These are phyloP conservation scores for Cordyceps pruinosa DNA, from an alignment of 2,329 filamentous ascomycete genomes.

Conservation along the genomic window DNA sequence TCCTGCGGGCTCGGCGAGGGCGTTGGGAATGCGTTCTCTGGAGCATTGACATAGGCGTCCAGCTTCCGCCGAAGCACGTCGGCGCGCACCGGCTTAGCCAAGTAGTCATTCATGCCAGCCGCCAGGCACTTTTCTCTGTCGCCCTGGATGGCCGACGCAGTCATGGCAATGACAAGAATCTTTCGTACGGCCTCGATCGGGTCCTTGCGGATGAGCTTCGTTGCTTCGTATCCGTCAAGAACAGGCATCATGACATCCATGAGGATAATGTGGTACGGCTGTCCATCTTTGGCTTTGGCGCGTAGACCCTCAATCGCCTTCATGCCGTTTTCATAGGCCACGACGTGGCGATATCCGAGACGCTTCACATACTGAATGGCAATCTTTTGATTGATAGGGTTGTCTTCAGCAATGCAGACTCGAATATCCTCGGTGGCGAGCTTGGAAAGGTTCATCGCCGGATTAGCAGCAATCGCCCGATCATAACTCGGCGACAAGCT, in stretches of 20 bases:
- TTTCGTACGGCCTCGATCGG: constrained; percentile 67
- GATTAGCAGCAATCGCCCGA: constrained; percentile 32
- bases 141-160: constrained; percentile 86
- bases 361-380: constrained; percentile 85
- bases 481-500: constrained; percentile 27
- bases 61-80: constrained; percentile 82
- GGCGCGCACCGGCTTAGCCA: constrained; percentile 89
- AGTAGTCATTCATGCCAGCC: constrained; percentile 95
- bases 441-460: constrained; percentile 59
- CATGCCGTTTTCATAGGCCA: constrained; percentile 83
- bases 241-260: constrained; percentile 98
- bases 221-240: constrained; percentile 87
- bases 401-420: constrained; percentile 92
- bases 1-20: constrained; percentile 18
- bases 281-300: constrained; percentile 59
- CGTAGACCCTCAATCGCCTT: constrained; percentile 84
- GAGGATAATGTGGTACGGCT: constrained; percentile 80
- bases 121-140: constrained; percentile 94
- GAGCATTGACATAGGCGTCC: constrained; percentile 44
- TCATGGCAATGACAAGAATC: constrained; percentile 95
- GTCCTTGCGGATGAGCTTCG: constrained; percentile 73
- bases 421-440: constrained; percentile 73
- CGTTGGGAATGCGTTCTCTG: constrained; percentile 21
- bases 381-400: constrained; percentile 89
- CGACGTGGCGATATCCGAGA: constrained; percentile 72